A percentile compares a stretch with the other conserved stretches of the same genome.
Evolutionary conservation across 805 yeast species (phyloP).

Genomic region (Candida glaebosa): DNA sequence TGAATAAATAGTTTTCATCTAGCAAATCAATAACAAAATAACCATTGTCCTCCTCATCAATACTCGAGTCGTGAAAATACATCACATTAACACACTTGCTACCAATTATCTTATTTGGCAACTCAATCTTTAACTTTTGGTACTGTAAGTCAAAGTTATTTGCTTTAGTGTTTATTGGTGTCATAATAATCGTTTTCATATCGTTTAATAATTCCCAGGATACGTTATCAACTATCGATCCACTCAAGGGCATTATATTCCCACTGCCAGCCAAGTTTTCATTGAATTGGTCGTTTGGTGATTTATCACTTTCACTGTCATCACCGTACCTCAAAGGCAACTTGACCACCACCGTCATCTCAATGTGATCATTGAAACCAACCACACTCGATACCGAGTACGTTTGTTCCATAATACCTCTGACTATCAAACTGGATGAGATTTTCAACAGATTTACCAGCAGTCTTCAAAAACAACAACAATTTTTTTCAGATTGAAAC

Average conservation of each 20-base stretch:
- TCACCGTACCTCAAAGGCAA: slow-evolving; percentile 13
- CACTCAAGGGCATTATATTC: slow-evolving; percentile 19
- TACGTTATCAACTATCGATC: slow-evolving; percentile 23
- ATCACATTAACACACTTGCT: slow-evolving; percentile 14
- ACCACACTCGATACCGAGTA: slow-evolving; percentile 8
- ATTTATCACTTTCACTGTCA: background rate
- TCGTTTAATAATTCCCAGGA: slow-evolving; percentile 30
- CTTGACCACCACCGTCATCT: slow-evolving; percentile 4
- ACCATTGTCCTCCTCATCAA: slow-evolving; percentile 12
- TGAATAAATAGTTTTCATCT: slow-evolving; percentile 47
- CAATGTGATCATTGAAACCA: slow-evolving; percentile 9
- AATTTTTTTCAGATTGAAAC: no score
- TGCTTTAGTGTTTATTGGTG: slow-evolving; percentile 36
- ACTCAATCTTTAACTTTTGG: slow-evolving; percentile 28
- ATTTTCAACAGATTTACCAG: background rate
- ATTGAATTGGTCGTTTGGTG: slow-evolving; percentile 24
- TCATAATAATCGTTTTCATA: slow-evolving; percentile 27
- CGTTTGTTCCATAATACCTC: slow-evolving; percentile 1
- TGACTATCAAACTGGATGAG: no score
- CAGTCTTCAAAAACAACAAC: background rate
- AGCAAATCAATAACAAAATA: slow-evolving; percentile 50
- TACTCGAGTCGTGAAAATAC: slow-evolving; percentile 1
- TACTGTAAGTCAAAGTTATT: slow-evolving; percentile 30
- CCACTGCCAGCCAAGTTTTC: slow-evolving; percentile 18
- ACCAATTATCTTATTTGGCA: slow-evolving; percentile 21